Evolutionary conservation across 1,139 yeast species (phyloP).

Genomic region (Ogataea hybrid): DNA sequence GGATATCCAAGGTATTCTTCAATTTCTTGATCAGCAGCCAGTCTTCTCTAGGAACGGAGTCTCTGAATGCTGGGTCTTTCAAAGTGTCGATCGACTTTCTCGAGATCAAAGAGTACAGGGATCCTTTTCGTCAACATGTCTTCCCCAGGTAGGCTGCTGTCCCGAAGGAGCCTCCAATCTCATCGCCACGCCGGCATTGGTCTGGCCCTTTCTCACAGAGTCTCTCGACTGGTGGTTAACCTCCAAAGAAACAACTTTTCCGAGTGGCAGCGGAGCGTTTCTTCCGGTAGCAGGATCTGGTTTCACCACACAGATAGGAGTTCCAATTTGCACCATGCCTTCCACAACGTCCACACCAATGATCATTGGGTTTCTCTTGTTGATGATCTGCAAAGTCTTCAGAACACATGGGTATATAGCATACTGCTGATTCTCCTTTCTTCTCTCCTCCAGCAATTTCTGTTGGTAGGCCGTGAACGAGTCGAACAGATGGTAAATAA

Average conservation of each 20-base stretch:
- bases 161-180: constrained; percentile 91
- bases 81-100: constrained; percentile 94
- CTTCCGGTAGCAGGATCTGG: constrained; percentile 81
- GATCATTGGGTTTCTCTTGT: constrained; percentile 98
- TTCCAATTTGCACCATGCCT: constrained; percentile 86
- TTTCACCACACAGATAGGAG: constrained; percentile 95
- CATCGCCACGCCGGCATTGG: constrained; percentile 98
- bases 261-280: constrained; percentile 70
- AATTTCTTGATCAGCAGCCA: constrained; percentile 89
- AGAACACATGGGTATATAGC: constrained; percentile 96
- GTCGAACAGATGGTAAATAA: constrained; percentile 95
- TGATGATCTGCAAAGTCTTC: constrained; percentile 92
- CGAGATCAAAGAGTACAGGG: constrained; percentile 79
- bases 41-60: constrained; percentile 88
- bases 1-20: constrained; percentile 82
- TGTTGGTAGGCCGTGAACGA: constrained; percentile 90
- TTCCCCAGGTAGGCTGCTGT: constrained; percentile 98
- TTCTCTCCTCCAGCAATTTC: constrained; percentile 82
- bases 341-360: constrained; percentile 97
- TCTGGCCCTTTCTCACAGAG: constrained; percentile 87
- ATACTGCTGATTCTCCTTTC: constrained; percentile 81
- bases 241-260: constrained; percentile 85
- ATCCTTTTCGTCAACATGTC: constrained; percentile 95
- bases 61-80: constrained; percentile 97
- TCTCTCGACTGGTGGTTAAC: constrained; percentile 87